A percentile compares a stretch with the other conserved stretches of the same genome.
These are phyloP conservation scores for Fraxinus sp. DNA, from an alignment of 305 asterid genomes.

Conservation along the genomic window DNA sequence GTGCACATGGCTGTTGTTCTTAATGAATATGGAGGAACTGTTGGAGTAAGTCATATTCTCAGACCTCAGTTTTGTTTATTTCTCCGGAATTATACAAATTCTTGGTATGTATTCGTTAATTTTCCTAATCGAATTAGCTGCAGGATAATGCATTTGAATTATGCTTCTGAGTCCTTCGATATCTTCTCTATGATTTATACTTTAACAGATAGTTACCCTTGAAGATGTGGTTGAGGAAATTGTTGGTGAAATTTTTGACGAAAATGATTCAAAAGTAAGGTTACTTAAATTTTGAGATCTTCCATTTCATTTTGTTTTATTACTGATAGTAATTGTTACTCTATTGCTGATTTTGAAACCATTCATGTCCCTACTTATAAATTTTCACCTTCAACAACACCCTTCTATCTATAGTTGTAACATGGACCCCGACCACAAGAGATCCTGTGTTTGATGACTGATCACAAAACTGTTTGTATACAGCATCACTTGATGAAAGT, in stretches of 20 bases:
- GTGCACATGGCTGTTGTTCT: slow-evolving; percentile 99
- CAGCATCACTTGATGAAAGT: slow-evolving; percentile 7
- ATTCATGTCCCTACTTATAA: slow-evolving; percentile 17
- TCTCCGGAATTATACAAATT: slow-evolving; percentile 4
- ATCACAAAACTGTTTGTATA: not conserved
- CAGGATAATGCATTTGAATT: slow-evolving; percentile 15
- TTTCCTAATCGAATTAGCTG: slow-evolving; percentile 18
- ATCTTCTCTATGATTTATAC: not conserved
- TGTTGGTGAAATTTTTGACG: slow-evolving; percentile 98
- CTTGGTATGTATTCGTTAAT: not conserved
- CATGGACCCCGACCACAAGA: not conserved
- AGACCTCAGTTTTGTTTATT: slow-evolving; percentile 9
- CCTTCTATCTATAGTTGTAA: not conserved
- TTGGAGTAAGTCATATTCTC: slow-evolving; percentile 62
- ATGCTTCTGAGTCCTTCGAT: slow-evolving; percentile 1
- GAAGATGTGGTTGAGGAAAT: slow-evolving; percentile 99
- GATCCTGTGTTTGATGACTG: slow-evolving; percentile 17
- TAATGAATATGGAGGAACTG: slow-evolving; percentile 96
- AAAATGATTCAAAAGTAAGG: slow-evolving; percentile 93
- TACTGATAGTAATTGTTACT: slow-evolving; percentile 17
- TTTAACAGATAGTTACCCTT: slow-evolving; percentile 84
- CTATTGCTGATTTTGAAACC: slow-evolving; percentile 13
- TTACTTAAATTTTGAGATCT: slow-evolving; percentile 1
- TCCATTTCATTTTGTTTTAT: not conserved
- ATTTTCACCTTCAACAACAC: not conserved